Base-by-base conservation (phyloP, 2,329 filamentous ascomycete species). In the Sporothrix mexicana region DNA sequence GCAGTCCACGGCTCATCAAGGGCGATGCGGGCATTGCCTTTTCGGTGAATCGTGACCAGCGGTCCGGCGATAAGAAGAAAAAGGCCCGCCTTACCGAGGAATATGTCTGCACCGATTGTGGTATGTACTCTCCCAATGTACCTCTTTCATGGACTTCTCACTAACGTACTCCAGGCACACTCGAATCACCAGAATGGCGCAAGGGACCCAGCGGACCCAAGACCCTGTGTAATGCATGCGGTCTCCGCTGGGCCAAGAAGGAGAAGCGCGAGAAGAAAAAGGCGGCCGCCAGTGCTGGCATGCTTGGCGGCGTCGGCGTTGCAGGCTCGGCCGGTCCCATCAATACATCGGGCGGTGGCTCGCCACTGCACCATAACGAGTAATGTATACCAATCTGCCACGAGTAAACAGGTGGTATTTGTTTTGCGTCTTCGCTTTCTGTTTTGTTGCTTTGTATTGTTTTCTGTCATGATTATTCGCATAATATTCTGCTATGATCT, bases 81-180 rank as follows among this genome's bases (percentile, higher is more conserved):
- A 97, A 97, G 80, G 84, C 93, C 64, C 97, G 97, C 80, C 86
- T 89, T 30, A 87, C 88, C 1, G 90, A 97, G 79, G 95, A 98
- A 84, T 98, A 98, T 79, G 93, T 97, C 51, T 98, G 95, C 81
- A 95, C 93, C 0, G 95, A 98, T 81, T 98, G 95, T 82, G 95
- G 95, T 47, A 98, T 8, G 61, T 66, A 45, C 13, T 7, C n/a
- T 10, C 23, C 15, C 20, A 3, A 7, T n/a, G 7, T 41, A 45
- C 15, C 10, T 6, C 20, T 5, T 62, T 20, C 10, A 41, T 10
- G 1, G 25, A 12, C n/a, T 23, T 8, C 20, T 23, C 7, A 10
- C 61, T 66, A 45, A 66, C 61, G 25, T 23, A 2, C 6, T n/a
- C n/a, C 41, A 66, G 61, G 61, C 10, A 66, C 94, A 0, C 86